Base-by-base conservation (phyloP, 1,284 basidiomycete genomes). In the Ganoderma multipileum region DNA sequence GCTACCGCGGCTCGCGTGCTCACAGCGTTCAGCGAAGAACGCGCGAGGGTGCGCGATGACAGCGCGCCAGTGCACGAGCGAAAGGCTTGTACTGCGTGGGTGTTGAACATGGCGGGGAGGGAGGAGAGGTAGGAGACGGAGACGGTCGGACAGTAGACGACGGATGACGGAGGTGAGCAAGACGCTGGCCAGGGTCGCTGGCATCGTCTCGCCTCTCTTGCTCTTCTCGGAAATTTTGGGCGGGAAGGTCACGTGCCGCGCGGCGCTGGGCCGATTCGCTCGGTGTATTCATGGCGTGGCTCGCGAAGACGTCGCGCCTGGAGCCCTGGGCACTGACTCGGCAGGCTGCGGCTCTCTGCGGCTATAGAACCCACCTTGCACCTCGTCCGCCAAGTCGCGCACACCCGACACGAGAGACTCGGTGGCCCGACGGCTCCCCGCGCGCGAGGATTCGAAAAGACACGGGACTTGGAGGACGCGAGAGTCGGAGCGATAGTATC, bases 61-160 rank as follows among this genome's bases (percentile, higher is more conserved):
- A 89, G 73, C 28, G 84, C 84, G 75, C 85, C 80, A 68, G 88
- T 85, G 78, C 86, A 88, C 33, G 87, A 82, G 74, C 87, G 87
- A 78, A 92, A 81, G 65, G 85, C 70, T 66, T 84, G 83, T 77
- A 86, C 81, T 71, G 86, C 83, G 69, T 83, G 81, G 67, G 81
- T 76, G 73, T 85, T 80, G 80, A 80, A 85, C 89, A 89, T 90
- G 68, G 74, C 75, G 70, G 47, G 63, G 68, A 66, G 64, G 72
- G 68, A 57, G 23, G 14, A 62, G 42, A 28, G 28, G 30, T 4
- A 69, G 62, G 54, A 64, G 63, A 57, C 64, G 70, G 66, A 47
- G 62, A 61, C 64, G 57, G 67, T 67, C 68, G 66, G 41, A 52
- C 33, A 70, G 44, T 47, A 47, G 67, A 61, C 64, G 74, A 66